Evolutionary conservation across 768 basidiomycete genomes (phyloP), one percentile per base, ranked within the genome.

Genomic region (Holtermanniella nyarrowii): DNA sequence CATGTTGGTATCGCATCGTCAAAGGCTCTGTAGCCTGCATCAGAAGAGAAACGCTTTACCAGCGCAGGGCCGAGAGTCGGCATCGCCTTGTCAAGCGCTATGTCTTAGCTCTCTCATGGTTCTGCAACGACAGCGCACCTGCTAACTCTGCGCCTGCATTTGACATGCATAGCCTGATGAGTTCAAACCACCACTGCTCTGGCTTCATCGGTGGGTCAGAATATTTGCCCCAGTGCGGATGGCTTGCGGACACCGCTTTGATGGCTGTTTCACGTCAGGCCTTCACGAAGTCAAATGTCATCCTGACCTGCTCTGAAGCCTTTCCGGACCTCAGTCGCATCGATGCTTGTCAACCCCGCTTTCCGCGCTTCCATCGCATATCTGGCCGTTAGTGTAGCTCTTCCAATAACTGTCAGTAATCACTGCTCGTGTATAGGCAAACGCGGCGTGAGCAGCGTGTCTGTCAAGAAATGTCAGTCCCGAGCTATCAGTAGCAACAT

Each of bases 401-500:
- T n/a, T 7, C 26, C 16, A 4, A 42, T n/a, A 24, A 25, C 26
- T 26, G 14, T 16, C 2, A 26, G 14, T 13, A 42, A 60, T 44
- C 22, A 66, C 62, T 70, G 69, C 39, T 66, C 60, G 47, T 70
- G 66, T 25, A 70, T 62, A 1, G 69, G 66, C 22, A 61, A 27
- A 1, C 62, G 51, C 0, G 69, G 69, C 3, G 69, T 70, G 44
- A 65, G 65, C 12, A 70, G 59, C 4, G 69, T 70, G 50, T 70
- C 68, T 69, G 39, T 37, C 31, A 37, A 16, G 10, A 37, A 7
- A 22, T 12, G 39, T 47, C 14, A 40, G 27, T 14, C 56, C 37
- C 56, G 43, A 26, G 10, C 31, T 4, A 26, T 10, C 20, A 5
- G 20, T 11, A 21, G n/a, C n/a, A 2, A 22, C 27, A 1, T 20